phyloP scores from a whole-genome alignment of 768 basidiomycete genomes.

The Phylloporus sp. region DNA sequence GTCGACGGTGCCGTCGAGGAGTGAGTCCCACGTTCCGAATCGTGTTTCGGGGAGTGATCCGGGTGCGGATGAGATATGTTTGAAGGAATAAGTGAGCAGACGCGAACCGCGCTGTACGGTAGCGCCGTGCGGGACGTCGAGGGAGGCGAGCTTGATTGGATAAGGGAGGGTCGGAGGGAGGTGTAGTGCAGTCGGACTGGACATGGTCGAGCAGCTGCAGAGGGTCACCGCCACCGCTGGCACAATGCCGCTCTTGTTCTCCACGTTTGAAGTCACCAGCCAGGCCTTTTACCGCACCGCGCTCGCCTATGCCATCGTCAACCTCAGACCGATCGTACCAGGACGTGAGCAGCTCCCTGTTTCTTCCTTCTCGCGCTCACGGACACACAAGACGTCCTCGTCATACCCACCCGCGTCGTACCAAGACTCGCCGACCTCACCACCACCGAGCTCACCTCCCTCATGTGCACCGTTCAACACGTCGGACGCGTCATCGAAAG shows the following conservation, averaged over 20 bases:
- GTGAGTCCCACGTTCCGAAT: constrained; percentile 88
- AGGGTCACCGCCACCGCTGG: too few species aligned
- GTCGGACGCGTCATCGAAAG: constrained; percentile 78
- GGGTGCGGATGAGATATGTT: constrained; percentile 44
- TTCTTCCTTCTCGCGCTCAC: too few species aligned
- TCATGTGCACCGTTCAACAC: constrained; percentile 74
- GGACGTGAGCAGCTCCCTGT: constrained; percentile 75
- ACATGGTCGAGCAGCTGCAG: too few species aligned
- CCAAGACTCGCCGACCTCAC: constrained; percentile 51
- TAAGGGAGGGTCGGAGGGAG: constrained; percentile 78
- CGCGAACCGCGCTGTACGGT: constrained; percentile 65
- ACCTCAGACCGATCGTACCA: constrained; percentile 90
- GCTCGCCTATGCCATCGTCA: constrained; percentile 82
- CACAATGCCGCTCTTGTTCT: constrained; percentile 65
- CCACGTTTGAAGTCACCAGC: constrained; percentile 71
- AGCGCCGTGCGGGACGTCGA: constrained; percentile 46
- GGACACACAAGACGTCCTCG: constrained; percentile 51
- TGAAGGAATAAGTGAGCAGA: constrained; percentile 82
- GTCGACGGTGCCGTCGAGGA: constrained; percentile 73
- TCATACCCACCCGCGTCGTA: constrained; percentile 52
- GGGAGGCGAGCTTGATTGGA: constrained; percentile 75
- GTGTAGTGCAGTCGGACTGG: constrained; percentile 66
- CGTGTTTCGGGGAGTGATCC: constrained; percentile 56
- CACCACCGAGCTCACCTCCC: constrained; percentile 66
- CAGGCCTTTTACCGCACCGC: constrained; percentile 69